A percentile compares a stretch with the other conserved stretches of the same genome.
phyloP scores from a whole-genome alignment of 768 basidiomycete genomes.

The Hericium rajendrae region DNA sequence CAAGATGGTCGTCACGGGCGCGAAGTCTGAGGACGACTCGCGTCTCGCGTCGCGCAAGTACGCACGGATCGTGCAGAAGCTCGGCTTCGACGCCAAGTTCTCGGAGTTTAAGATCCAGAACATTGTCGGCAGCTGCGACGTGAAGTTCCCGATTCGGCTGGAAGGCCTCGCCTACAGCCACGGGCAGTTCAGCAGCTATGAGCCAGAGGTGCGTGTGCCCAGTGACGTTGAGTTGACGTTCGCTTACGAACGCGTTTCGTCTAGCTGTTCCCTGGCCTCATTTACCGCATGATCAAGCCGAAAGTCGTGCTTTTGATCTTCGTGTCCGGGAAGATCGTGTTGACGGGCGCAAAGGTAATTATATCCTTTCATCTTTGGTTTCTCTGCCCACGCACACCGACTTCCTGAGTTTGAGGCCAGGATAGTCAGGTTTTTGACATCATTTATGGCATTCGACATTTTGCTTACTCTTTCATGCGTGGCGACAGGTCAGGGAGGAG shows the following conservation, averaged over 20 bases:
- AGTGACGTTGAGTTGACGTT: neutral
- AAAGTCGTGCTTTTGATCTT: constrained; percentile 98
- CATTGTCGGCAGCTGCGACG: constrained; percentile 96
- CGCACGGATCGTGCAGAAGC: constrained; percentile 97
- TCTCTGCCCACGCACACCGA: neutral
- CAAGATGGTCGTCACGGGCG: constrained; percentile 99
- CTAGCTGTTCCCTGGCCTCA: constrained; percentile 97
- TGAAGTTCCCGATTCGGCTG: constrained; percentile 96
- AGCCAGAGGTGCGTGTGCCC: constrained; percentile 74
- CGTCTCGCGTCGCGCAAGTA: constrained; percentile 96
- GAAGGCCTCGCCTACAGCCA: constrained; percentile 97
- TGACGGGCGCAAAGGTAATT: constrained; percentile 96
- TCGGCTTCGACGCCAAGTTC: constrained; percentile 98
- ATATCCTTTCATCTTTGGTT: constrained; percentile 8
- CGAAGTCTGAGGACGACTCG: constrained; percentile 97
- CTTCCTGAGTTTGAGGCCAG: neutral
- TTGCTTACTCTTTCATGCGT: constrained; percentile 31
- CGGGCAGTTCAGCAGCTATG: constrained; percentile 96
- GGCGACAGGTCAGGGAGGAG: constrained; percentile 83
- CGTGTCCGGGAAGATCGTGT: constrained; percentile 97
- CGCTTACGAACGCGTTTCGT: neutral
- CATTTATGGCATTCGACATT: constrained; percentile 14
- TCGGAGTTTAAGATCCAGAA: constrained; percentile 99
- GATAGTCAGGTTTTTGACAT: constrained; percentile 9
- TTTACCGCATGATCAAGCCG: constrained; percentile 99